Evolutionary conservation across 2,329 filamentous ascomycete genomes (phyloP).

Genomic region (Aspergillus amoenus): DNA sequence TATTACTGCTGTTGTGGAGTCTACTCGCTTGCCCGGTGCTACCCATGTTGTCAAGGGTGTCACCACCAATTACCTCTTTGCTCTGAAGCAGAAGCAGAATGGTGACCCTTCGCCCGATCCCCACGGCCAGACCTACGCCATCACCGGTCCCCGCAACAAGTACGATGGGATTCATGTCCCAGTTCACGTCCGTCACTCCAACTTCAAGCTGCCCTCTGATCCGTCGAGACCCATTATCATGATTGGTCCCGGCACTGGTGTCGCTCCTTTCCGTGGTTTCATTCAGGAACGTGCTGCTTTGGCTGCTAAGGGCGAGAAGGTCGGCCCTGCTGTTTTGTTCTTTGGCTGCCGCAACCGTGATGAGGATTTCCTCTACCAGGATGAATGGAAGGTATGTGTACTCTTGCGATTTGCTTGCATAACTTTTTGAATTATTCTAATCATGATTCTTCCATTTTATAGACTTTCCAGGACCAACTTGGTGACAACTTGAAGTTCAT

Average conservation of each 20-base stretch:
- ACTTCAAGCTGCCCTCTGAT: slow-evolving; percentile 98
- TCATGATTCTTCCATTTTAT: slow-evolving; percentile 16
- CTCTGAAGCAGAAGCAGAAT: slow-evolving; percentile 95
- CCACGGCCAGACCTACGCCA: slow-evolving; percentile 81
- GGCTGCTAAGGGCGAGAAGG: slow-evolving; percentile 73
- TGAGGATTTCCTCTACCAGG: slow-evolving; percentile 92
- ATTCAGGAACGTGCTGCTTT: slow-evolving; percentile 88
- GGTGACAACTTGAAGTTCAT: slow-evolving; percentile 88
- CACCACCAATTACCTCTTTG: slow-evolving; percentile 92
- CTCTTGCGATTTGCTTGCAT: background rate
- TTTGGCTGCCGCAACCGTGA: slow-evolving; percentile 84
- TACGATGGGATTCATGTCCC: slow-evolving; percentile 95
- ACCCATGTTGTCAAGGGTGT: slow-evolving; percentile 85
- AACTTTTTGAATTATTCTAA: slow-evolving; percentile 18
- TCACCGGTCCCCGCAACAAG: slow-evolving; percentile 89
- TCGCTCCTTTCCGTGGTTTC: slow-evolving; percentile 93
- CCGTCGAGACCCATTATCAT: slow-evolving; percentile 92
- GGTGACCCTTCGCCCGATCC: slow-evolving; percentile 77
- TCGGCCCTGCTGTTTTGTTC: slow-evolving; percentile 88
- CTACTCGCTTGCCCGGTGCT: slow-evolving; percentile 72
- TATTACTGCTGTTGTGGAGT: slow-evolving; percentile 92
- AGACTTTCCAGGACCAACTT: slow-evolving; percentile 81
- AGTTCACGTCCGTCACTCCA: slow-evolving; percentile 94
- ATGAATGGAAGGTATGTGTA: slow-evolving; percentile 82
- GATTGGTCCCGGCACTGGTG: slow-evolving; percentile 93